Base-by-base conservation (phyloP, 2,329 filamentous ascomycete genomes). In the Falciphora oryzae region DNA sequence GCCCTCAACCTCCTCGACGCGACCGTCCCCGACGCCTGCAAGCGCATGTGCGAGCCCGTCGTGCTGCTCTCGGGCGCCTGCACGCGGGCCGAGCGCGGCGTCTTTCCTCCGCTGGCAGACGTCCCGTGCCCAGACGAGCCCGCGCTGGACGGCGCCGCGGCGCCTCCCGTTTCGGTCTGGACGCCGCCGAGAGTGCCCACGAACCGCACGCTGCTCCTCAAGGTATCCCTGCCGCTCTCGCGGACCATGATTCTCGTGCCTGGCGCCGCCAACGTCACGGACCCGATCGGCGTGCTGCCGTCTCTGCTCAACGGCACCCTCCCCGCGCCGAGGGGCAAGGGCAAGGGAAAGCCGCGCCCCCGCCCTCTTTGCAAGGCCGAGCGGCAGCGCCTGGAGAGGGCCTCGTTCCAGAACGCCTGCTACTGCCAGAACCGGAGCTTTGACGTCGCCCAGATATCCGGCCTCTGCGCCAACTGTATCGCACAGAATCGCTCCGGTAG, bases 371-470 rank as follows among this genome's bases (percentile, higher is more conserved):
- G n/a, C 22, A 25, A 38, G 31, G 31, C 59, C n/a, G 59, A 38
- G 29, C 27, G 29, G 3, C 22, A 53, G 44, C 29, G 22, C 53
- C 27, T 58, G 18, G 62, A 63, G 35, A 57, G 29, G 14, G 32
- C 57, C 13, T 27, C 31, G 14, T 63, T 63, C 35, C 22, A 44
- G 29, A 29, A 13, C n/a, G 56, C 56, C 7, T 66, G 65, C 58
- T 59, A 65, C n/a, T 65, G 65, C 57, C 56, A 63, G 60, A 66
- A 66, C 65, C 27, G n/a, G 38, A 66, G 65, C 38, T 65, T 66
- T 22, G 50, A 66, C 59, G 65, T 66, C 28, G 50, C 56, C 28
- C 2, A 28, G 11, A 58, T 66, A 22, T 38, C 65, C 6, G 63
- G 60, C 4, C 61, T 66, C 10, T 66, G 65, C 27, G 63, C 61